Percentiles rank a stretch among this genome's conserved stretches.
Conservation (phyloP, 768 basidiomycete genomes). For the Termitomyces sp. region DNA sequence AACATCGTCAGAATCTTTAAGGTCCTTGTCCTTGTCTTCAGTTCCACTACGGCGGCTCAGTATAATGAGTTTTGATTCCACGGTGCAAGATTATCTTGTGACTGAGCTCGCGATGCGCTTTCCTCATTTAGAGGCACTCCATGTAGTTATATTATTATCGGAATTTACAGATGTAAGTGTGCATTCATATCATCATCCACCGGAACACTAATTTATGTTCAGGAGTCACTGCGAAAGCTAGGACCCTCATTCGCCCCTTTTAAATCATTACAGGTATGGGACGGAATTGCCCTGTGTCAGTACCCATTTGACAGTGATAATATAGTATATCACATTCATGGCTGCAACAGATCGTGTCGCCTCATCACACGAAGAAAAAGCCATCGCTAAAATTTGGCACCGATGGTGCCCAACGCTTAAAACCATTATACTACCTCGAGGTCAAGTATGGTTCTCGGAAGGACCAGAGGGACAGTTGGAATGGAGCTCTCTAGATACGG, state of each 20-base stretch:
- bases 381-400: conserved; percentile 53
- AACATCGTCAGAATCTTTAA: conserved; percentile 34
- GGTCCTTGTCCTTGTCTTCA: conserved; percentile 35
- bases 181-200: neutral
- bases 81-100: conserved; percentile 39
- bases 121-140: conserved; percentile 50
- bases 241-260: conserved; percentile 38
- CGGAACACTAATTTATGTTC: neutral
- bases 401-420: conserved; percentile 52
- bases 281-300: neutral
- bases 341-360: conserved; percentile 31
- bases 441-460: conserved; percentile 54
- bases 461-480: conserved; percentile 21
- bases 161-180: conserved; percentile 41
- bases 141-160: conserved; percentile 51
- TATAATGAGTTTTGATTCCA: conserved; percentile 52
- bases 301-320: neutral
- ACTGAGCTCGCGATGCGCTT: conserved; percentile 42
- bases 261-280: conserved; percentile 29
- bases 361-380: conserved; percentile 35
- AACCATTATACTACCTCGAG: conserved; percentile 61
- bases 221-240: conserved; percentile 40
- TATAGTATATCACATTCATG: conserved; percentile 58
- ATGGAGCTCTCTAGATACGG: conserved; percentile 11
- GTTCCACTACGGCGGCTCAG: conserved; percentile 44